A percentile compares a stretch with the other conserved stretches of the same genome.
phyloP scores from a whole-genome alignment of 1,139 yeast genomes.

The Arxiozyma bovina region DNA sequence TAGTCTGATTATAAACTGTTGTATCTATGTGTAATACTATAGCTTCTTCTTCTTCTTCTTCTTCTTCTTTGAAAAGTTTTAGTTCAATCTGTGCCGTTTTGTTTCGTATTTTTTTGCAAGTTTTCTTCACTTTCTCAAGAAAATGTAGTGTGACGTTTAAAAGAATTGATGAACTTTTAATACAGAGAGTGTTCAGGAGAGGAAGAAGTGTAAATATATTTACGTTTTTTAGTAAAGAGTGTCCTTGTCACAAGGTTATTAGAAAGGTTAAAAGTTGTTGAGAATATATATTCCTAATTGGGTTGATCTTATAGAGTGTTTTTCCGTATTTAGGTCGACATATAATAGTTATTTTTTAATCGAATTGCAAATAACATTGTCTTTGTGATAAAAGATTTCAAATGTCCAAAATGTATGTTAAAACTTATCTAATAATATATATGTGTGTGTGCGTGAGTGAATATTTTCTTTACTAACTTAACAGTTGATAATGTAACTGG shows the following conservation, averaged over 20 bases:
- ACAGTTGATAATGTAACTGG: neutral
- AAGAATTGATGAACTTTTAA: neutral
- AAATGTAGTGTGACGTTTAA: neutral
- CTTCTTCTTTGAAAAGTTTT: no score
- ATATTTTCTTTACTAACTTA: neutral
- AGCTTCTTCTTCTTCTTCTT: neutral
- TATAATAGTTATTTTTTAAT: neutral
- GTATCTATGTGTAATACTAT: no score
- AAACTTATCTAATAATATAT: neutral
- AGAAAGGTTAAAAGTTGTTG: neutral
- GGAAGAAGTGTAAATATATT: neutral
- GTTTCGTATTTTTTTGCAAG: no score
- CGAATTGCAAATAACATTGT: neutral
- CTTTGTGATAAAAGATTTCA: neutral
- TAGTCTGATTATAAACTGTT: no score
- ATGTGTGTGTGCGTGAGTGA: neutral
- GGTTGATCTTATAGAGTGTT: no score
- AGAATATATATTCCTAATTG: neutral
- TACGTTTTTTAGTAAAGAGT: no score
- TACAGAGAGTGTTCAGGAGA: no score
- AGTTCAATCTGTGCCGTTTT: no score
- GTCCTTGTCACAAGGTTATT: no score
- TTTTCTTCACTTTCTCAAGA: neutral
- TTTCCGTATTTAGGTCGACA: neutral
- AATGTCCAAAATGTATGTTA: slow-evolving; percentile 37